Evolutionary conservation across 495 filamentous ascomycete species (phyloP).

Genomic region (Penicillium riverlandense): DNA sequence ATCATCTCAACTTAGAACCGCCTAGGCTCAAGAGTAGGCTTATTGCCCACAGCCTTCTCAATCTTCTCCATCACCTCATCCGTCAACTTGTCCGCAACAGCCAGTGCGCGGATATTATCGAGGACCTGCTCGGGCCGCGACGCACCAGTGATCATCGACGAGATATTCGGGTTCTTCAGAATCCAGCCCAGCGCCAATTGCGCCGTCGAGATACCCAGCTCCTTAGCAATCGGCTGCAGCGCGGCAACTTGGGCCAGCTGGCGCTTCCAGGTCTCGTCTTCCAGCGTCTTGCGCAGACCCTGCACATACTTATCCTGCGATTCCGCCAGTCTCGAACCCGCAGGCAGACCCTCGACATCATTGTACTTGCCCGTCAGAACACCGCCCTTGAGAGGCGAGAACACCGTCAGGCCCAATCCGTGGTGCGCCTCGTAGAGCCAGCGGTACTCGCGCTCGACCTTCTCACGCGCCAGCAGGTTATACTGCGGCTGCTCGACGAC

Average conservation of each 20-base stretch:
- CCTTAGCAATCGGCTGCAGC: slow-evolving; percentile 57
- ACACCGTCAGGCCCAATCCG: slow-evolving; percentile 67
- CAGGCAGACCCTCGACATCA: slow-evolving; percentile 33
- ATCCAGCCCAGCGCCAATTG: slow-evolving; percentile 74
- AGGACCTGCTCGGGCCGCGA: slow-evolving; percentile 64
- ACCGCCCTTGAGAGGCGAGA: slow-evolving; percentile 64
- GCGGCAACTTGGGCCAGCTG: slow-evolving; percentile 23
- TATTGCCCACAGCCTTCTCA: slow-evolving; percentile 58
- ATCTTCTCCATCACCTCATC: slow-evolving; percentile 63
- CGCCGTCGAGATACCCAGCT: slow-evolving; percentile 56
- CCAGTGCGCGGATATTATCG: slow-evolving; percentile 60
- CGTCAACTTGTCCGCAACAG: slow-evolving; percentile 54
- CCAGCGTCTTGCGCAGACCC: slow-evolving; percentile 20
- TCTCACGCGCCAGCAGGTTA: slow-evolving; percentile 64
- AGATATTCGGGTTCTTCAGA: slow-evolving; percentile 67
- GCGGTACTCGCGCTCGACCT: slow-evolving; percentile 70
- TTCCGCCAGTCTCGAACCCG: slow-evolving; percentile 32
- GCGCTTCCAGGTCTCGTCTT: slow-evolving; percentile 11
- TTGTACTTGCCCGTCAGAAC: slow-evolving; percentile 81
- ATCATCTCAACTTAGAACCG: slow-evolving; percentile 8
- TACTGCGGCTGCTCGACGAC: slow-evolving; percentile 82
- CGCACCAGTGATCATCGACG: slow-evolving; percentile 70
- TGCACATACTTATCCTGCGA: slow-evolving; percentile 29
- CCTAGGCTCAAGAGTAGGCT: slow-evolving; percentile 36
- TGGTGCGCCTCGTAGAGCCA: slow-evolving; percentile 51